Conservation (phyloP, 129 eudicot species). For the Scalesia atractyloides region DNA sequence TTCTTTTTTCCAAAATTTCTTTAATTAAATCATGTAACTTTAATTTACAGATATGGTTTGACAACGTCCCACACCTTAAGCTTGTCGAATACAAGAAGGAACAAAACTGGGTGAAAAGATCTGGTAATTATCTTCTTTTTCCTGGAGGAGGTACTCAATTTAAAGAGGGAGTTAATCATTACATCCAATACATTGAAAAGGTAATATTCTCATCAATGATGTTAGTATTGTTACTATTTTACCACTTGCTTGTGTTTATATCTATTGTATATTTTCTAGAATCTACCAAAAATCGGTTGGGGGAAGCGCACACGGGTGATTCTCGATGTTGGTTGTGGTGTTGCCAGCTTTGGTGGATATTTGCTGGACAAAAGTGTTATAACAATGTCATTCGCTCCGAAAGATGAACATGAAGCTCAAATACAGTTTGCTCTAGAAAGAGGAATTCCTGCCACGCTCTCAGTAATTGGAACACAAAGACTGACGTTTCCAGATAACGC, state of each 20-base stretch:
- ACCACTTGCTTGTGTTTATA: slow-evolving; percentile 17
- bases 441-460: slow-evolving; percentile 97
- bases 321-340: slow-evolving; percentile 99
- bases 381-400: slow-evolving; percentile 98
- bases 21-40: not conserved
- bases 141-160: slow-evolving; percentile 99
- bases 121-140: slow-evolving; percentile 72
- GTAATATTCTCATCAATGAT: slow-evolving; percentile 27
- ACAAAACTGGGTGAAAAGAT: slow-evolving; percentile 80
- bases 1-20: not conserved
- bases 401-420: slow-evolving; percentile 98
- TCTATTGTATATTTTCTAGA: slow-evolving; percentile 39
- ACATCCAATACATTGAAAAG: slow-evolving; percentile 72
- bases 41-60: slow-evolving; percentile 75
- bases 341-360: slow-evolving; percentile 99
- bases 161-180: slow-evolving; percentile 76
- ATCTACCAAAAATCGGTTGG: slow-evolving; percentile 82
- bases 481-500: slow-evolving; percentile 89
- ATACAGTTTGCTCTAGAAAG: slow-evolving; percentile 98
- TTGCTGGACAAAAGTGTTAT: slow-evolving; percentile 83
- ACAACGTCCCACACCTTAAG: slow-evolving; percentile 96
- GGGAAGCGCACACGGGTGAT: slow-evolving; percentile 89
- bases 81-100: slow-evolving; percentile 95
- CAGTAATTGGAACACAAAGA: slow-evolving; percentile 95
- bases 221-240: slow-evolving; percentile 1